Evolutionary conservation across 768 basidiomycete species (phyloP).

Genomic region (Pleurotus citrinopileatus): DNA sequence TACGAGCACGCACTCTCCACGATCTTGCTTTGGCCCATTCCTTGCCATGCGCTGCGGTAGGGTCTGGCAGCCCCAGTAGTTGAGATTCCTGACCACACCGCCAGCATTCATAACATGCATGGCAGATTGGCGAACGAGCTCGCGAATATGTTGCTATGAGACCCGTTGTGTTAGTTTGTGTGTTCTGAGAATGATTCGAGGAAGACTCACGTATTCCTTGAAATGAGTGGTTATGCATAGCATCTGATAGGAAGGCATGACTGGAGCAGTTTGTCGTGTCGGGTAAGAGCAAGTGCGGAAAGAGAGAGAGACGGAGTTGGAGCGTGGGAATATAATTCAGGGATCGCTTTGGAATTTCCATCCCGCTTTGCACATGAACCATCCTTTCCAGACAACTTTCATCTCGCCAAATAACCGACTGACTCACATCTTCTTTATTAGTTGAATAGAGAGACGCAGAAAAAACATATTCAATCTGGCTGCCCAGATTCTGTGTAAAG

Average conservation of each 20-base stretch:
- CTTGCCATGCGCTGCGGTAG: slow-evolving; percentile 75
- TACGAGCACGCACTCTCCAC: slow-evolving; percentile 70
- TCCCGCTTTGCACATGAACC: not conserved
- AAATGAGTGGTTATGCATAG: slow-evolving; percentile 80
- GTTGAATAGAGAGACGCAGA: too few species aligned
- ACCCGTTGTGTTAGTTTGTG: not conserved
- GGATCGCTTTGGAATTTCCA: not conserved
- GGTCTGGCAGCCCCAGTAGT: slow-evolving; percentile 69
- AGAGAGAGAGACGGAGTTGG: not conserved
- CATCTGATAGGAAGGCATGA: slow-evolving; percentile 89
- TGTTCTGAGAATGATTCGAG: not conserved
- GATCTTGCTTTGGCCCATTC: slow-evolving; percentile 49
- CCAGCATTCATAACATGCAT: slow-evolving; percentile 70
- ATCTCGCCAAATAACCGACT: too few species aligned
- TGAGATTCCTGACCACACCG: slow-evolving; percentile 78
- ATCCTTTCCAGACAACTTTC: too few species aligned
- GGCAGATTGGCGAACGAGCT: slow-evolving; percentile 69
- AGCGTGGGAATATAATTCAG: too few species aligned
- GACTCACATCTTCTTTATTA: too few species aligned
- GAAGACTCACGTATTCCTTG: slow-evolving; percentile 59
- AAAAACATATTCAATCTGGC: not conserved
- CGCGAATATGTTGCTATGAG: slow-evolving; percentile 68
- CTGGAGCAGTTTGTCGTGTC: slow-evolving; percentile 13
- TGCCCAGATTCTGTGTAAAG: too few species aligned
- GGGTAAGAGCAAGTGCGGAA: not conserved